These are phyloP conservation scores for Rubroshorea leprosula DNA, from an alignment of 345 rosid species.

Conservation along the genomic window DNA sequence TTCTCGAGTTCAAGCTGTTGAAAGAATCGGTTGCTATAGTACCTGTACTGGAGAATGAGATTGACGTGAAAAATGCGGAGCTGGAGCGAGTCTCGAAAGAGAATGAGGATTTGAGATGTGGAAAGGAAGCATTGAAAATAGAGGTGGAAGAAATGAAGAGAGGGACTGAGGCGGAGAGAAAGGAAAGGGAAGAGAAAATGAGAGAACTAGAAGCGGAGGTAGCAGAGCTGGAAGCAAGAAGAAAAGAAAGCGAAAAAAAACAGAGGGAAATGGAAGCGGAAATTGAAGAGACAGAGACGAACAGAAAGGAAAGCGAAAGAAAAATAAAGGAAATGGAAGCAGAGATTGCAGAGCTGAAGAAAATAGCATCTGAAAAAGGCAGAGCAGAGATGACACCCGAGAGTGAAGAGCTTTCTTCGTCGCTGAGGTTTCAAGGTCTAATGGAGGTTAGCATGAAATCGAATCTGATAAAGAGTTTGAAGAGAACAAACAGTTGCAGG, in stretches of 20 bases:
- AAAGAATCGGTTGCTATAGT: constrained; percentile 70
- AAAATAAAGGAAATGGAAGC: constrained; percentile 37
- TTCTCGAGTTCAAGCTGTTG: constrained; percentile 61
- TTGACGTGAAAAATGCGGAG: constrained; percentile 35
- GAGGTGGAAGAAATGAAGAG: constrained; percentile 24
- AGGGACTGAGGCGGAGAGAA: constrained; percentile 27
- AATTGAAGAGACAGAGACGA: too few relatives aligned
- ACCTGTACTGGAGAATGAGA: constrained; percentile 58
- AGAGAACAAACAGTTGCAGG: constrained; percentile 33
- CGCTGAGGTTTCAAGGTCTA: constrained; percentile 71
- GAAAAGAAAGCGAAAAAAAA: too few relatives aligned
- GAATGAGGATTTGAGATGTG: constrained; percentile 38
- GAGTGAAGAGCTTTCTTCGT: constrained; percentile 48
- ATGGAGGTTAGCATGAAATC: constrained; percentile 51
- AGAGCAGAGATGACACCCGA: constrained; percentile 20
- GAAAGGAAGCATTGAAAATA: constrained; percentile 40
- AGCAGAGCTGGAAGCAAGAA: constrained; percentile 19
- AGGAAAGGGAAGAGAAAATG: constrained; percentile 34
- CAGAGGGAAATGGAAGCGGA: constrained; percentile 29
- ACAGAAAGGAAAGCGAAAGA: constrained; percentile 28
- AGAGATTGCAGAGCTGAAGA: constrained; percentile 53
- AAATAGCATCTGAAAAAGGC: constrained; percentile 26
- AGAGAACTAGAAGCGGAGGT: constrained; percentile 36
- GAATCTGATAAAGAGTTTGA: constrained; percentile 42
- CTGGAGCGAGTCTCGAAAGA: constrained; percentile 27